Evolutionary conservation across 2,329 filamentous ascomycete genomes (phyloP), one percentile per base, ranked within the genome.

Genomic region (Leptographium flavum): DNA sequence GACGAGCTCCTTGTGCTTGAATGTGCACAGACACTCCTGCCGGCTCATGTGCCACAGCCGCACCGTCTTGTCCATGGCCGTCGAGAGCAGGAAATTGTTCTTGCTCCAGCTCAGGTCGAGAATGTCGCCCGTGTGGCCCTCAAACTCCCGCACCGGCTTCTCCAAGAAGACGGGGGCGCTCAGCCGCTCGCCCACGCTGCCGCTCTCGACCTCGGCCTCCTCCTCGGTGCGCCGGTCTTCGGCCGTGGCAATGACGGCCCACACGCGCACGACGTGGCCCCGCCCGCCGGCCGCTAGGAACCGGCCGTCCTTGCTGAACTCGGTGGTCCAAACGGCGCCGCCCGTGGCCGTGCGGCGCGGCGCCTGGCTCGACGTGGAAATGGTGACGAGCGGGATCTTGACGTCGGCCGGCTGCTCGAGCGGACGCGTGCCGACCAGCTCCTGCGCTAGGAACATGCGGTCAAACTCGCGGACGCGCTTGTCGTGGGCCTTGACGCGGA

Each of bases 1-100:
- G 39, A 96, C 90, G 54, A 95, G 87, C 59, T 98, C 92, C 55
- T 81, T 86, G 62, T 96, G 92, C 55, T 88, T 86, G 65, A 96
- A 98, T 2, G 83, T 87, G 61, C 87, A 94, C 1, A 98, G 69
- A 56, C 87, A 95, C 56, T 96, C 88, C 4, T 73, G 63, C 43
- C 90, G 74, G 57, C 77, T 90, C 50, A 92, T 72, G 62, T 98
- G 92, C 90, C 92, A 98, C 40, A 98, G 63, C 14, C 87, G 76
- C 13, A 98, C 92, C 0, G 88, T 94, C 67, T 95, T 95, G 60
- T 98, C 92, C 87, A 96, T 95, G 0, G 88, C 94, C 0, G 88
- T 93, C 4, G 90, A 95, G 15, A 98, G 70, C 25, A 98, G 63
- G 54, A 98, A 98, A 60, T 94, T 94, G 63, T 98, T 98, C 70